Base-by-base conservation (phyloP, 306 rosid species). In the Cucurbita maxima region DNA sequence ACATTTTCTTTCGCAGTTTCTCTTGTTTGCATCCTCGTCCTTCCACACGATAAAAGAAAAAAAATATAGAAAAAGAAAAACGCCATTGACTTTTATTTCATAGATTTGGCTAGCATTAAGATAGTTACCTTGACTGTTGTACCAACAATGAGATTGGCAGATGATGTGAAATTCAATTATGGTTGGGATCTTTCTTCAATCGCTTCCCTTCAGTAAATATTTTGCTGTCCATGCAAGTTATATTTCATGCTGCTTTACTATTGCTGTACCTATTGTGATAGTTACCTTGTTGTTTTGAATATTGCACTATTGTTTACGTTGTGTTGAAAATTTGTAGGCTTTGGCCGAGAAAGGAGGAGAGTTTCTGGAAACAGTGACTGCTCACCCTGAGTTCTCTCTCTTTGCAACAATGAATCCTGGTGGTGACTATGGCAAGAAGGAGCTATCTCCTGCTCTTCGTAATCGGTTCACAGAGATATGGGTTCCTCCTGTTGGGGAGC, bases 381-480 rank as follows among this genome's bases (percentile, higher is more conserved):
- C 96, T 78, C 86, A 87, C 75, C 76, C 86, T 40, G 84, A 83
- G 10, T 94, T 94, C 77, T 85, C 83, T 83, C 87, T 94, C 73
- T 92, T 94, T 75, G 97, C 96, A 13, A 94, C 98, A 53, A 94
- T 94, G 98, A 94, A 94, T 79, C 98, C 98, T 77, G 97, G 96
- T 75, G 98, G 98, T 78, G 98, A 94, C 85, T 87, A 88, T 86
- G 98, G 98, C 37, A 94, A 94, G 88, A 94, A 86, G 82, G 98
- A 94, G 79, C 75, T 92, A 20, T 62, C 88, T 75, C 88, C 97
- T 40, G 98, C 98, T 16, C 88, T 94, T 56, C 92, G 98, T 75
- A 94, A 94, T 77, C 92, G 97, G 51, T 94, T 94, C 83, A 94
- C 98, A 7, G 98, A 90, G 92, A 87, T 94, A 83, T 94, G 98